phyloP scores from a whole-genome alignment of 805 yeast genomes.

The Schwanniomyces yamadae region DNA sequence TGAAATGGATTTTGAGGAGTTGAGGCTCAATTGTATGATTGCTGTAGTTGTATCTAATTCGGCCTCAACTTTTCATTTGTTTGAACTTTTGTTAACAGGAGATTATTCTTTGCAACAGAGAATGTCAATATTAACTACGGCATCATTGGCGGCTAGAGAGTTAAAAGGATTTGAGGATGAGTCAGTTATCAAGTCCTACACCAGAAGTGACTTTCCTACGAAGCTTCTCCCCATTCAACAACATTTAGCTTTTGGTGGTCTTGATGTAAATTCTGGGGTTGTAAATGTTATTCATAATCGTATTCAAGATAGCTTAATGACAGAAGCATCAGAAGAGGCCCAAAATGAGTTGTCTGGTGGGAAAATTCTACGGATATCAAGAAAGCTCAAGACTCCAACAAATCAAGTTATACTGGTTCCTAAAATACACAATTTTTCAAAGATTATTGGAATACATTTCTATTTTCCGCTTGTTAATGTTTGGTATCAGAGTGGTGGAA shows the following conservation, averaged over 20 bases:
- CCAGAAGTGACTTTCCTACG: slow-evolving; percentile 31
- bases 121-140: slow-evolving; percentile 61
- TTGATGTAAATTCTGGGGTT: background rate
- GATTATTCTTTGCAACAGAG: slow-evolving; percentile 84
- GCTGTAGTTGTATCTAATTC: slow-evolving; percentile 58
- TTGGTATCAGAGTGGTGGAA: slow-evolving; percentile 51
- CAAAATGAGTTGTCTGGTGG: slow-evolving; percentile 38
- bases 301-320: slow-evolving; percentile 36
- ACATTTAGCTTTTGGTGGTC: slow-evolving; percentile 26
- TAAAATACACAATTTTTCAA: slow-evolving; percentile 35
- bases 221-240: slow-evolving; percentile 45
- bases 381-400: slow-evolving; percentile 22
- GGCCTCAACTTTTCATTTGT: slow-evolving; percentile 42
- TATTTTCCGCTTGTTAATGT: slow-evolving; percentile 55
- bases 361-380: slow-evolving; percentile 42
- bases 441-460: slow-evolving; percentile 42
- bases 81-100: slow-evolving; percentile 55
- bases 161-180: slow-evolving; percentile 61
- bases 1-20: slow-evolving; percentile 58
- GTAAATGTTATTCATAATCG: slow-evolving; percentile 7
- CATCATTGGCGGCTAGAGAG: slow-evolving; percentile 73
- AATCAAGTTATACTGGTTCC: slow-evolving; percentile 9
- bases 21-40: slow-evolving; percentile 61
- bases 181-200: slow-evolving; percentile 35
- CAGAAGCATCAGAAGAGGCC: slow-evolving; percentile 28